A percentile compares a stretch with the other conserved stretches of the same genome.
phyloP scores from a whole-genome alignment of 352 stramenopile species.

The Globisporangium megalacanthum region DNA sequence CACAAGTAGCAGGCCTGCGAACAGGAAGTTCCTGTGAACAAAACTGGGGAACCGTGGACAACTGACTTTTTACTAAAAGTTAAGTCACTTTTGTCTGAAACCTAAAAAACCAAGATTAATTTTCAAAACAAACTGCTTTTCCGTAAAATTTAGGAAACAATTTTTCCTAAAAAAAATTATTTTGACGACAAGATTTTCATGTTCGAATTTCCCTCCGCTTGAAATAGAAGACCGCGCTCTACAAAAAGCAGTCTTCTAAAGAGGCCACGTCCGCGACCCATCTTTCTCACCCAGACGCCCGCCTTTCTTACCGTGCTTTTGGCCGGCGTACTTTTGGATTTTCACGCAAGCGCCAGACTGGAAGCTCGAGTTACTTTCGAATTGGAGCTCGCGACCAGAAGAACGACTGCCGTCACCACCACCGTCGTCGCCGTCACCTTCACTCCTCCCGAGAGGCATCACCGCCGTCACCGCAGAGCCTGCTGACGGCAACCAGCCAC shows the following conservation, averaged over 20 bases:
- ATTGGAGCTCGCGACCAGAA: conserved; percentile 7
- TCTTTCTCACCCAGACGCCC: conserved; percentile 1
- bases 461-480: too few species aligned
- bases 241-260: neutral
- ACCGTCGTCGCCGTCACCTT: neutral
- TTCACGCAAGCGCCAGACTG: conserved; percentile 1
- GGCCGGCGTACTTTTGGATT: conserved; percentile 4
- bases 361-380: conserved; percentile 3
- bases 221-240: neutral
- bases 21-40: too few species aligned
- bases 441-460: too few species aligned
- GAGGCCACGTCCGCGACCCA: neutral
- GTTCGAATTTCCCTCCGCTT: neutral
- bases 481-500: too few species aligned
- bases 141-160: too few species aligned
- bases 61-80: too few species aligned
- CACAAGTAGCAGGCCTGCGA: too few species aligned
- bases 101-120: too few species aligned
- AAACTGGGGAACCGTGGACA: too few species aligned
- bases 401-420: neutral
- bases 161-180: neutral
- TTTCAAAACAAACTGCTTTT: too few species aligned
- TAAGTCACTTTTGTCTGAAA: too few species aligned
- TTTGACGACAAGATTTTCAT: neutral
- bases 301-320: conserved; percentile 5